Percentiles rank a stretch among this genome's conserved stretches.
Conservation (phyloP, 2,329 filamentous ascomycete species). For the Neofusicoccum kwambonambiense region DNA sequence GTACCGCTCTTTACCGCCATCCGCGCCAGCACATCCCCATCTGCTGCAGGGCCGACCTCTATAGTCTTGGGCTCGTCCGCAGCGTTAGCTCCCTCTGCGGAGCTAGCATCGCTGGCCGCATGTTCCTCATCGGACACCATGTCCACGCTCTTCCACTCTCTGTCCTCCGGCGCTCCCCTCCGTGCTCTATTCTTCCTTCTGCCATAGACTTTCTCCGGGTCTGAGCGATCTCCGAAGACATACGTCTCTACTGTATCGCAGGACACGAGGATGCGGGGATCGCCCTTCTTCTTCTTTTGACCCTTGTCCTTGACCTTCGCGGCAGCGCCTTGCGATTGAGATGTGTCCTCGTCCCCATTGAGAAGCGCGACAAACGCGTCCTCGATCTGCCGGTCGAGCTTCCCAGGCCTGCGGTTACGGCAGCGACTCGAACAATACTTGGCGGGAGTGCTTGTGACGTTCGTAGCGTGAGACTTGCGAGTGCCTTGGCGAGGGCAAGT, state of each 20-base stretch:
- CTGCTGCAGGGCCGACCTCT: background rate
- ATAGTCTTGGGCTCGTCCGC: background rate
- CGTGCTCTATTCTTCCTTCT: constrained; percentile 47
- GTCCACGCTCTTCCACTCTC: constrained; percentile 46
- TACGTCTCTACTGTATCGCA: constrained; percentile 52
- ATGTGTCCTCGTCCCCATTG: constrained; percentile 27
- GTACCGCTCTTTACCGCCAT: constrained; percentile 22
- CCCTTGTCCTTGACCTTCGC: constrained; percentile 20
- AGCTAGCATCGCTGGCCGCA: constrained; percentile 9
- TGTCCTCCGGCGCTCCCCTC: constrained; percentile 38
- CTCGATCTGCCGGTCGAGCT: constrained; percentile 55
- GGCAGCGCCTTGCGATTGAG: background rate
- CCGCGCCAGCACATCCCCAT: constrained; percentile 20
- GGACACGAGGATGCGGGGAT: constrained; percentile 49
- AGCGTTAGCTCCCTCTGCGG: background rate
- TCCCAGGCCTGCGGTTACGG: constrained; percentile 51
- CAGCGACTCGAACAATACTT: constrained; percentile 62
- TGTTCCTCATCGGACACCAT: constrained; percentile 37
- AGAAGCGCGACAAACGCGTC: constrained; percentile 46
- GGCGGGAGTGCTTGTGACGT: constrained; percentile 31
- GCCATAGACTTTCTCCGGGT: constrained; percentile 48
- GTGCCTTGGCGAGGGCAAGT: constrained; percentile 18
- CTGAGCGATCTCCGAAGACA: constrained; percentile 49
- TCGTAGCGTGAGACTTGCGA: constrained; percentile 31
- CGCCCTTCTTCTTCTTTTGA: constrained; percentile 47